Evolutionary conservation across 305 asterid genomes (phyloP), one percentile per base, ranked within the genome.

Genomic region (Lippia alba): DNA sequence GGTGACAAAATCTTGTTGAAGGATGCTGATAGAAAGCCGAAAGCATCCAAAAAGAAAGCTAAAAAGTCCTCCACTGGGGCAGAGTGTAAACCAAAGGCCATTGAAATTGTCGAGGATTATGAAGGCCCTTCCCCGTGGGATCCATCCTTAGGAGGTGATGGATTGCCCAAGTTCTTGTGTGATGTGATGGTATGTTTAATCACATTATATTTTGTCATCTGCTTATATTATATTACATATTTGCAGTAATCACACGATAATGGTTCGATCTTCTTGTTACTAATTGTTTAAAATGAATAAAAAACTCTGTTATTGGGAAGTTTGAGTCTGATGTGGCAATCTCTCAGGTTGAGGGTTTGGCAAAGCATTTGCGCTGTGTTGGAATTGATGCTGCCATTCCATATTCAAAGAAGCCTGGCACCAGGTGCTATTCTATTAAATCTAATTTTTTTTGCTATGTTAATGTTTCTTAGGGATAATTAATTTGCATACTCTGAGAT

Each of bases 361-460:
- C 97, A 39, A 94, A 89, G 78, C 99, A 91, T 83, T 83, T 94
- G 69, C 91, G 97, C 32, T 91, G 99, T 66, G 97, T 91, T 41
- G 96, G 97, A 77, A 80, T 94, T 80, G 99, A 94, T 86, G 97
- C 99, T 76, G 96, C 93, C 51, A 67, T 87, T 80, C 93, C 99
- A 20, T 40, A 79, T 74, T 83, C 87, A 39, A 94, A 79, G 83
- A 94, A 81, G 83, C 99, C 97, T 45, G 93, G 80, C 11, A 57
- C 91, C 68, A 94, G 97, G 99, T 93, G 33, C 66, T 14, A 10
- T 64, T 73, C 67, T 71, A 60, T 66, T 59, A 30, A 33, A 55
- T 63, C 34, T 36, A 4, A 1, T 5, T 8, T 4, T 36, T 8
- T 34, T 30, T 19, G 20, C 55, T n/a, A 49, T n/a, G 55, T 8